Evolutionary conservation across 2,329 filamentous ascomycete species (phyloP), one percentile per base, ranked within the genome.

Genomic region (Aschersonia sp.): DNA sequence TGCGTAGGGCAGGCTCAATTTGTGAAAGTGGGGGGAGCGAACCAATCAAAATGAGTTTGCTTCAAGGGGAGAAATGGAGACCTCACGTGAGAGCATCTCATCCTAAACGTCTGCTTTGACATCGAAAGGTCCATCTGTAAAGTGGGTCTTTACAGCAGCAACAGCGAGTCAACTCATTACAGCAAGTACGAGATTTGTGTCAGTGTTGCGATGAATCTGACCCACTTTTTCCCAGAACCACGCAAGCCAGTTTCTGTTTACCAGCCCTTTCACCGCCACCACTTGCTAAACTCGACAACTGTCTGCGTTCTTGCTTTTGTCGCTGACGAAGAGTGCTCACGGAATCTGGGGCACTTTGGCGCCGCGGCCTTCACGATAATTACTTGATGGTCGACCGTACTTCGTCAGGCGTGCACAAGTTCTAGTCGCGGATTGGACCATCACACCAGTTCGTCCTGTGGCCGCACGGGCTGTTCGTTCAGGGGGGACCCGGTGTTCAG

Each of bases 1-100:
- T 66, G 64, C 63, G 64, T 65, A 66, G 62, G 60, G 62, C 62
- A 64, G 60, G 61, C 61, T 61, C 58, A 56, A 63, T 63, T 58
- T 58, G 59, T 56, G 52, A 44, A 4, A 6, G 57, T 20, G 59
- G 53, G 53, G 55, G 53, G 61, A 62, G 60, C 63, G 61, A 65
- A 48, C 64, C 64, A 66, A 66, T 65, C 52, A 61, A 46, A 46
- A 43, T 50, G 32, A 47, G n/a, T 48, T 44, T 44, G 46, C 5
- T 42, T 32, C 29, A 38, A 30, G 48, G 51, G 45, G 43, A n/a
- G 31, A 4, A 9, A 4, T 38, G 35, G 7, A 4, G 1, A 0
- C 3, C 3, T 61, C 59, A 62, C 63, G 59, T 63, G 63, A 46
- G 0, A 4, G 0, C 6, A 12, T 38, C 12, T 38, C 12, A 12